Percentiles rank a stretch among this genome's conserved stretches.
These are phyloP conservation scores for Saxophila tyrrhenica DNA, from an alignment of 495 filamentous ascomycete species.

Conservation along the genomic window DNA sequence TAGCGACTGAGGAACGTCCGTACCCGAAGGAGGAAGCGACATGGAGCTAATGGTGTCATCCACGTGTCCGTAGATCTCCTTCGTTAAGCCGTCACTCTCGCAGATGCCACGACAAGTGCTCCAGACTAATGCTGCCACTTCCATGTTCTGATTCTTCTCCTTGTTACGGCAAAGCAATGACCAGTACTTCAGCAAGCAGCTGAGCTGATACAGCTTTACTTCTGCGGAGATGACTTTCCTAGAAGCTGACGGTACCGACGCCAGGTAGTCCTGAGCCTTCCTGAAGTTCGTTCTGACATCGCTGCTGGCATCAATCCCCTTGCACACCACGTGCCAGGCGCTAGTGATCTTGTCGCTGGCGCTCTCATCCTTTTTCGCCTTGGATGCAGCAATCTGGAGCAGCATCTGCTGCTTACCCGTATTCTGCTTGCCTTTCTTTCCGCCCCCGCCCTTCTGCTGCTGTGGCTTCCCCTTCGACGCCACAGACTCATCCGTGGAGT, in stretches of 20 bases:
- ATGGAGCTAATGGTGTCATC: conserved; percentile 23
- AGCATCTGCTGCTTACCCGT: conserved; percentile 19
- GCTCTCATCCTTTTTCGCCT: conserved; percentile 31
- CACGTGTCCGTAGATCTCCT: conserved; percentile 23
- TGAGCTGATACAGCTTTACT: conserved; percentile 36
- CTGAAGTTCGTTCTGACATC: conserved; percentile 19
- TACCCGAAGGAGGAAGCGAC: conserved; percentile 22
- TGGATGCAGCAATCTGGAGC: conserved; percentile 20
- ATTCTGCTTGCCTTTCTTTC: conserved; percentile 19
- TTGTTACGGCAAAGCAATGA: conserved; percentile 16
- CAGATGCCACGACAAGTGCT: conserved; percentile 13
- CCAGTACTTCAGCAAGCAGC: conserved; percentile 32
- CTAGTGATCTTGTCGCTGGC: conserved; percentile 21
- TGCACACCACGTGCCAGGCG: conserved; percentile 23
- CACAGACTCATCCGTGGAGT: not conserved
- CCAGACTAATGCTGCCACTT: conserved; percentile 26
- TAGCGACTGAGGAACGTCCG: conserved; percentile 2
- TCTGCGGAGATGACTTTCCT: conserved; percentile 32
- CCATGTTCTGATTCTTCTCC: conserved; percentile 17
- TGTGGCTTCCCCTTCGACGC: conserved; percentile 5
- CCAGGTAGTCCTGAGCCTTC: conserved; percentile 24
- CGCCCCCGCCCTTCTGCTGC: conserved; percentile 13
- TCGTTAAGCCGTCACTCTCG: conserved; percentile 25
- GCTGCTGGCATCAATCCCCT: conserved; percentile 16
- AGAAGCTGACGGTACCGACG: conserved; percentile 22